These are phyloP conservation scores for Suillus tomentosus DNA, from an alignment of 768 basidiomycete genomes.

Conservation along the genomic window DNA sequence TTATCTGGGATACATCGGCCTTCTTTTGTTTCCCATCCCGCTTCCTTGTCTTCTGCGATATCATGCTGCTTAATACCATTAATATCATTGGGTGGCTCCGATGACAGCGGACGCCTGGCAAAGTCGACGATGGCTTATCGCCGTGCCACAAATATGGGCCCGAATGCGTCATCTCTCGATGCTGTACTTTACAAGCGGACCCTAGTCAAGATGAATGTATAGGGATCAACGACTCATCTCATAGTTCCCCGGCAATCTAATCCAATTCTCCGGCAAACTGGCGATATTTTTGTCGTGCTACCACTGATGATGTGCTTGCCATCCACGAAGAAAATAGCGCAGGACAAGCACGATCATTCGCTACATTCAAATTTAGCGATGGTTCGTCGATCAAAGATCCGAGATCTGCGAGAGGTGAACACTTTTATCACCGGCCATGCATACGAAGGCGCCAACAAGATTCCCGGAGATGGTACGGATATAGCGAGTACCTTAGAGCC, in stretches of 20 bases:
- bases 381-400: background rate
- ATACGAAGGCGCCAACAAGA: background rate
- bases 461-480: background rate
- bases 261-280: background rate
- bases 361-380: background rate
- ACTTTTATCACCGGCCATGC: background rate
- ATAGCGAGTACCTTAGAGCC: background rate
- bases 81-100: background rate
- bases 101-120: background rate
- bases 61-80: background rate
- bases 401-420: background rate
- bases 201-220: too few species aligned
- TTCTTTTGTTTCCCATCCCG: background rate
- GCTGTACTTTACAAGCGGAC: background rate
- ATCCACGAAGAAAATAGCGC: background rate
- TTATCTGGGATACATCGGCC: background rate
- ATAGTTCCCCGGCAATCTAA: too few species aligned
- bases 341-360: background rate
- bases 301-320: background rate
- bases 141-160: background rate
- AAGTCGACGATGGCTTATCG: background rate
- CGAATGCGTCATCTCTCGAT: background rate
- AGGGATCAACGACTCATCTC: background rate
- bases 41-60: background rate
- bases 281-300: background rate